These are phyloP conservation scores for Carex cristatella DNA, from an alignment of 176 grass and related monocot species.

Conservation along the genomic window DNA sequence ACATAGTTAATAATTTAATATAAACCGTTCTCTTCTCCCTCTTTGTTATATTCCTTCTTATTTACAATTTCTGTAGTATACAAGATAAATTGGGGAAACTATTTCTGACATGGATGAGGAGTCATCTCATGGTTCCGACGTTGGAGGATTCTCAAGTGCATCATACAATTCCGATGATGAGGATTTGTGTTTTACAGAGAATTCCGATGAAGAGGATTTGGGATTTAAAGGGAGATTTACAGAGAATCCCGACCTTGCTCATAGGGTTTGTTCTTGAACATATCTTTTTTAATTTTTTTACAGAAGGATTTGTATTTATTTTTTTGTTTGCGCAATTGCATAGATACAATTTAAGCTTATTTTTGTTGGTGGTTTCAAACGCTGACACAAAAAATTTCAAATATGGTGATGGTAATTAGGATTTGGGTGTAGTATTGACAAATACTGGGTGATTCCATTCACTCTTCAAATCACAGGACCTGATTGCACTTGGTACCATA, in stretches of 20 bases:
- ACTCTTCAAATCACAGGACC: neutral
- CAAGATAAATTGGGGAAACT: neutral
- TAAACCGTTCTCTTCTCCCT: neutral
- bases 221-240: no score
- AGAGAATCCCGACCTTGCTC: neutral
- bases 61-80: neutral
- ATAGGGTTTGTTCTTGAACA: slow-evolving; percentile 4
- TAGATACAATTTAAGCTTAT: neutral
- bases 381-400: neutral
- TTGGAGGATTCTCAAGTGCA: neutral
- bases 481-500: neutral
- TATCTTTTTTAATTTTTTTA: neutral
- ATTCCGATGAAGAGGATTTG: no score
- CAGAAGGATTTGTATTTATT: neutral
- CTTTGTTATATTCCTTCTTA: neutral
- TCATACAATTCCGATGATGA: neutral
- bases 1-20: neutral
- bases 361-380: neutral
- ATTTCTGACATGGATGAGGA: neutral
- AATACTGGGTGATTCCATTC: neutral
- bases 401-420: neutral
- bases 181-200: neutral
- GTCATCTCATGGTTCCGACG: neutral
- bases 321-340: neutral
- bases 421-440: neutral